These are phyloP conservation scores for Thozetella sp. DNA, from an alignment of 495 filamentous ascomycete species.

Conservation along the genomic window DNA sequence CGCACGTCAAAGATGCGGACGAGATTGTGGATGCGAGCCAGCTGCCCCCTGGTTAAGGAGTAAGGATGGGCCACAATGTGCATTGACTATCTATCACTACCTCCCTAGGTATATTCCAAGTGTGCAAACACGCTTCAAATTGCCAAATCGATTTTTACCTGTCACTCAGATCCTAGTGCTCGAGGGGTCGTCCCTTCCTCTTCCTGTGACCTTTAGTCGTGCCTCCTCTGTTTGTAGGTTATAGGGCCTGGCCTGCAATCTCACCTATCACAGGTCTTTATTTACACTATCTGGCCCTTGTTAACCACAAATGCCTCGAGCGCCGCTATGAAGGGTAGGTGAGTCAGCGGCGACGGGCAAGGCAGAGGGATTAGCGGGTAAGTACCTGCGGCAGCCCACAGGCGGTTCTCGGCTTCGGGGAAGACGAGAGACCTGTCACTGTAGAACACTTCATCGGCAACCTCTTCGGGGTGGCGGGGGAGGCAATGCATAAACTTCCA, in stretches of 20 bases:
- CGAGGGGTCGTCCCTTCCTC: too few species aligned
- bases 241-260: too few species aligned
- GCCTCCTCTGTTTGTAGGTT: too few species aligned
- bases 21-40: constrained; percentile 91
- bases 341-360: neutral
- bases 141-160: neutral
- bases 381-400: constrained; percentile 83
- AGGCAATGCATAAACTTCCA: constrained; percentile 99
- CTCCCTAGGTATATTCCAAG: neutral
- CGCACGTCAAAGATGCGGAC: constrained; percentile 82
- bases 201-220: too few species aligned
- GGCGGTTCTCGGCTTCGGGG: constrained; percentile 88
- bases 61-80: constrained; percentile 8
- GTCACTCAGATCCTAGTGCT: too few species aligned
- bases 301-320: constrained; percentile 92
- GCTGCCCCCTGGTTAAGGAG: constrained; percentile 82
- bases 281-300: constrained; percentile 64
- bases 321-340: constrained; percentile 49
- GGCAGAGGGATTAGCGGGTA: constrained; percentile 5
- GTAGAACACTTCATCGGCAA: constrained; percentile 93
- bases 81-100: neutral
- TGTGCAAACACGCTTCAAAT: neutral
- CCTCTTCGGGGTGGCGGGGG: constrained; percentile 92
- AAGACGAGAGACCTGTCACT: constrained; percentile 81
- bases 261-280: neutral